Evolutionary conservation across 2,329 filamentous ascomycete genomes (phyloP).

Genomic region (Allantophomopsis cytisporea): DNA sequence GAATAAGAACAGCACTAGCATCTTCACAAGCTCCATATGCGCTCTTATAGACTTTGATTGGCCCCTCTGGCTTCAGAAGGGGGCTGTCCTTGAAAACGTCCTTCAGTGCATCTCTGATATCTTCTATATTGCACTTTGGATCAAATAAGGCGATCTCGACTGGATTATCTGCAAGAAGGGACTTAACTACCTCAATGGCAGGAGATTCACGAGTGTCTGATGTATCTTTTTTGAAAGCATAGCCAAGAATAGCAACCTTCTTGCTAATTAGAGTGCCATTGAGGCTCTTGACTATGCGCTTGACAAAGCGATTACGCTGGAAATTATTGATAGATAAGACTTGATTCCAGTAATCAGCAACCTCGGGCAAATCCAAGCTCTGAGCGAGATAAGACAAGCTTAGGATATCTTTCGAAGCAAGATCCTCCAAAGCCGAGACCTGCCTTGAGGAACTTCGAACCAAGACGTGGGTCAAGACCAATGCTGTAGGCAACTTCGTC

Average conservation of each 20-base stretch:
- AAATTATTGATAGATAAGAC: slow-evolving; percentile 68
- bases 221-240: slow-evolving; percentile 71
- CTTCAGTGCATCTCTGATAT: slow-evolving; percentile 24
- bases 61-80: slow-evolving; percentile 14
- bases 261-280: slow-evolving; percentile 57
- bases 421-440: slow-evolving; percentile 68
- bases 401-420: slow-evolving; percentile 70
- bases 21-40: slow-evolving; percentile 29
- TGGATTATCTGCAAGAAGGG: slow-evolving; percentile 49
- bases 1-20: slow-evolving; percentile 31
- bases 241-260: slow-evolving; percentile 61
- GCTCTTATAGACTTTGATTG: slow-evolving; percentile 24
- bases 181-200: slow-evolving; percentile 53
- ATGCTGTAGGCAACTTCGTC: slow-evolving; percentile 55
- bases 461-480: slow-evolving; percentile 59
- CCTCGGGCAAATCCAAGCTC: slow-evolving; percentile 53
- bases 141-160: slow-evolving; percentile 56
- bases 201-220: slow-evolving; percentile 61
- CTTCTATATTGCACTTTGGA: slow-evolving; percentile 29
- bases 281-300: slow-evolving; percentile 50
- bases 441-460: slow-evolving; percentile 59
- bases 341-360: slow-evolving; percentile 62
- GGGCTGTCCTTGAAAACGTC: slow-evolving; percentile 14
- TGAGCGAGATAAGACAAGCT: slow-evolving; percentile 63
- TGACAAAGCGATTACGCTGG: slow-evolving; percentile 55